Base-by-base conservation (phyloP, 2,329 filamentous ascomycete genomes). In the Helotiales sp. region DNA sequence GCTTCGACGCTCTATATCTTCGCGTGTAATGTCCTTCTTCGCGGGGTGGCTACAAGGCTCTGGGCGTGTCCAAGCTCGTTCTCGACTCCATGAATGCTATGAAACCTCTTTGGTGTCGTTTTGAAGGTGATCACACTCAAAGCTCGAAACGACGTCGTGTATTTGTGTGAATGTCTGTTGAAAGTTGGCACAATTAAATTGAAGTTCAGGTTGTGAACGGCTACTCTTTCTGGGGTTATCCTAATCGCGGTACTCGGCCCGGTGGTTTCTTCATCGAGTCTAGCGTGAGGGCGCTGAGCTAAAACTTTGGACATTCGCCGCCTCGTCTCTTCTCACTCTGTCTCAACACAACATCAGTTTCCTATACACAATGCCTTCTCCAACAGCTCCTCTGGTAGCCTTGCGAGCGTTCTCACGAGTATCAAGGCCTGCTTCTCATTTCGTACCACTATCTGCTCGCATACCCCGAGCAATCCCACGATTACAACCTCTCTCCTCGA, bases 41-140 rank as follows among this genome's bases (percentile, higher is more conserved):
- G 46, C 46, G 55, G 54, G 49, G 42, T 53, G 9, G 48, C 33
- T 55, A 54, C 46, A 54, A 60, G 55, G 50, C 31, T 54, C 27
- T 53, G 5, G 34, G 19, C 24, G n/a, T 24, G 44, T 22, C 27
- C 25, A 24, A 15, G 25, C 24, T 46, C 25, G 29, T 31, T 17
- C 8, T 25, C 5, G 27, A 15, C 46, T 48, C 46, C 46, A 48
- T 48, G 25, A 48, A 31, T 22, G 46, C 22, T 15, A 12, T 15
- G 2, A 15, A 25, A 25, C 22, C n/a, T 44, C 2, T 27, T 44
- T 27, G 12, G n/a, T 34, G 3, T 3, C 9, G 22, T 25, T 27
- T 24, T 4, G 40, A 24, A 25, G 2, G 19, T 24, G 40, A 12
- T 24, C 40, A 7, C 36, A 6, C 6, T 1, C 9, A 13, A 10